Percentiles rank a stretch among this genome's conserved stretches.
Evolutionary conservation across 1,284 basidiomycete genomes (phyloP).

Genomic region (Tetrapyrgos nigripes): DNA sequence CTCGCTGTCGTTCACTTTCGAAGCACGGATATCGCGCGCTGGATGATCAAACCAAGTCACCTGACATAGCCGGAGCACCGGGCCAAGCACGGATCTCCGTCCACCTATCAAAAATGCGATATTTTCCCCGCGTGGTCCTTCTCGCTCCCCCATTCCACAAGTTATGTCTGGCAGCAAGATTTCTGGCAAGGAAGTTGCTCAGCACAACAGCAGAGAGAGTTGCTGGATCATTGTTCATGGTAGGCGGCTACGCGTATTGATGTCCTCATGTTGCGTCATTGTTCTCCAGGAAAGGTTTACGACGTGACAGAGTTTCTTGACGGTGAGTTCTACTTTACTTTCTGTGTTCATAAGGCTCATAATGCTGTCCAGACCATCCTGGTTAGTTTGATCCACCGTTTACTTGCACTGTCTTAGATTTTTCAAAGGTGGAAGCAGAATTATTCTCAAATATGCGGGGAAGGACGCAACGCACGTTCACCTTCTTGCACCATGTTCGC

Average conservation of each 20-base stretch:
- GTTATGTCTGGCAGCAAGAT: constrained; percentile 26
- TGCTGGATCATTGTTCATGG: constrained; percentile 94
- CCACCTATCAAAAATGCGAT: too few species aligned
- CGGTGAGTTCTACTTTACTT: constrained; percentile 42
- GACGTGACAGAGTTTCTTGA: constrained; percentile 82
- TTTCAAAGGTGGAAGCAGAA: constrained; percentile 31
- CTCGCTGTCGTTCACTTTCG: too few species aligned
- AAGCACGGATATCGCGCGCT: too few species aligned
- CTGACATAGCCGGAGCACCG: too few species aligned
- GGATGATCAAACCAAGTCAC: too few species aligned
- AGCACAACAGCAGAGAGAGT: constrained; percentile 73
- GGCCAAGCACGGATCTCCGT: too few species aligned
- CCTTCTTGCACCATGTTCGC: neutral
- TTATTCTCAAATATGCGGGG: constrained; percentile 74
- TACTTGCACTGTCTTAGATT: neutral
- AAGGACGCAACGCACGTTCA: constrained; percentile 74
- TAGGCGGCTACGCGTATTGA: constrained; percentile 40
- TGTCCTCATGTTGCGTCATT: constrained; percentile 27
- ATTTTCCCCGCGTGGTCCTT: neutral
- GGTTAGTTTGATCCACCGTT: constrained; percentile 43
- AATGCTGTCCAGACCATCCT: constrained; percentile 60
- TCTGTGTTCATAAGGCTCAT: neutral
- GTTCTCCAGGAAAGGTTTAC: constrained; percentile 61
- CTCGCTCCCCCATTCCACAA: neutral
- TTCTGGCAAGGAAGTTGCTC: constrained; percentile 67